Base-by-base conservation (phyloP, 108 stramenopile species). In the Conticribra guillardii region DNA sequence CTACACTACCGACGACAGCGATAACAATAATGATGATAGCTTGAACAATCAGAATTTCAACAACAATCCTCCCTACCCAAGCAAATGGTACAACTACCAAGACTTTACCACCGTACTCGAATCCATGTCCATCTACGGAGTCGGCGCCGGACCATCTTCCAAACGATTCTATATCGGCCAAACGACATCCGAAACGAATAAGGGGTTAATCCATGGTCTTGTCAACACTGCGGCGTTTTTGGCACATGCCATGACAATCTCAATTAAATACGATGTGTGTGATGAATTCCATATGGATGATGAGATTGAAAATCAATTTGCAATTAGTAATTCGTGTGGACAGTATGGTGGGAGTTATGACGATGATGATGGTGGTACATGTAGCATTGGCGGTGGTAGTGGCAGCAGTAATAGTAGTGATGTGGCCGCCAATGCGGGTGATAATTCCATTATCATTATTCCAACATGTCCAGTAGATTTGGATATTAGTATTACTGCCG, bases 231-330 rank as follows among this genome's bases (percentile, higher is more conserved):
- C 75, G 1, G 75, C 75, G 2, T 76, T 76, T 48, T 68, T 76
- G 19, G 32, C 75, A 8, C 75, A 76, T 2, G 71, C 63, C 1
- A 53, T 41, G 51, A 30, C 46, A 0, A 34, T 65, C 23, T 64
- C 75, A 3, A 71, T 76, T 31, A 52, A 76, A 37, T 71, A 71
- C 17, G 75, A 76, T 71, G 75, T 59, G 5, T 76, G 75, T 32
- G 75, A 76, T 50, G 75, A 76, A 51, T 74, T 74, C 60, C 55
- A 60, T 37, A 34, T 66, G 17, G 73, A 74, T 66, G 50, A 60
- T 22, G 50, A 45, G 23, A 26, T 62, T 4, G 51, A 5, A 18
- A 46, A 26, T 14, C 52, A 74, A 53, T 66, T 54, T 30, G 73
- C 73, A 8, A 60, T 74, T 29, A 44, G 49, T 8, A 74, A 74